These are phyloP conservation scores for Mycena galopus DNA, from an alignment of 768 basidiomycete species.

Conservation along the genomic window DNA sequence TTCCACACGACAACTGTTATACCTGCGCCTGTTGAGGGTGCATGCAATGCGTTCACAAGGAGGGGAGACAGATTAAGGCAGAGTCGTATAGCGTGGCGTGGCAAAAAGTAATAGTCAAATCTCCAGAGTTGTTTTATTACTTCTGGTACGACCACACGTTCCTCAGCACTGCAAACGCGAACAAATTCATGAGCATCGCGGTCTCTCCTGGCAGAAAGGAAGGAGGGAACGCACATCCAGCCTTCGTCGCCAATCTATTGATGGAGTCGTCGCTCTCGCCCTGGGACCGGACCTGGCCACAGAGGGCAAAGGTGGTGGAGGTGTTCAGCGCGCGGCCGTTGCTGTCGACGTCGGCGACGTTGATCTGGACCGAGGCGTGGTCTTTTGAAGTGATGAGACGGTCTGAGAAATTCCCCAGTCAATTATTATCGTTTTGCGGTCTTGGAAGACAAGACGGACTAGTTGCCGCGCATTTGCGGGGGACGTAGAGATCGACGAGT, in stretches of 20 bases:
- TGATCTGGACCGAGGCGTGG: slow-evolving; percentile 98
- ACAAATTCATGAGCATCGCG: slow-evolving; percentile 3
- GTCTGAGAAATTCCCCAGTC: slow-evolving; percentile 64
- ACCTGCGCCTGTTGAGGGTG: slow-evolving; percentile 40
- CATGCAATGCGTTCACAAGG: neutral
- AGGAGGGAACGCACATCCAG: slow-evolving; percentile 80
- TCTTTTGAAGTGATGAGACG: slow-evolving; percentile 99
- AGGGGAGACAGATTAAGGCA: slow-evolving; percentile 6
- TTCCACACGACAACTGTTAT: slow-evolving; percentile 67
- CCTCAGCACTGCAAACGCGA: slow-evolving; percentile 80
- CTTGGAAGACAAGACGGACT: slow-evolving; percentile 69
- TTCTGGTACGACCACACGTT: slow-evolving; percentile 98
- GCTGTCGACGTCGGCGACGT: slow-evolving; percentile 93
- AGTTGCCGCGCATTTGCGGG: slow-evolving; percentile 98
- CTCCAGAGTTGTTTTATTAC: slow-evolving; percentile 64
- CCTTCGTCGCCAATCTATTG: slow-evolving; percentile 95
- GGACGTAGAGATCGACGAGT: slow-evolving; percentile 99
- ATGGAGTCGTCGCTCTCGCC: slow-evolving; percentile 97
- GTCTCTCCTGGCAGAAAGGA: neutral
- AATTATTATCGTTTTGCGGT: slow-evolving; percentile 22
- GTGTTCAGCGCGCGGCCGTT: slow-evolving; percentile 84
- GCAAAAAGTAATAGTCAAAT: slow-evolving; percentile 14
- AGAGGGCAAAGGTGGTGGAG: slow-evolving; percentile 93
- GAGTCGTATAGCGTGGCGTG: neutral
- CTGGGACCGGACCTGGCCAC: slow-evolving; percentile 92